Conservation (phyloP, 2,329 filamentous ascomycete species). For the Ophiostoma tasmaniense region DNA sequence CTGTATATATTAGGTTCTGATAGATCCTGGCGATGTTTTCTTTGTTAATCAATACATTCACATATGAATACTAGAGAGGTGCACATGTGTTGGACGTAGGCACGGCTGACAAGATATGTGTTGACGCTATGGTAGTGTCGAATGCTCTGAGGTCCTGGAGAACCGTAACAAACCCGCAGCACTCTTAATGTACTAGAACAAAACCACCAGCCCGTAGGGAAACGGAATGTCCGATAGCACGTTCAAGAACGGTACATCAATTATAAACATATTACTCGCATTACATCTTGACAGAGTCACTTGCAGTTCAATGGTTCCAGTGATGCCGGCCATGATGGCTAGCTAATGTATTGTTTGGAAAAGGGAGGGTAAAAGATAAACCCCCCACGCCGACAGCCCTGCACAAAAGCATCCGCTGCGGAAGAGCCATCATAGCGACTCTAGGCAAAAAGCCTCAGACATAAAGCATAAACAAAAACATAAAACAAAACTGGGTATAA, state of each 20-base stretch:
- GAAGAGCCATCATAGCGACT: background rate
- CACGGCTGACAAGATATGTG: background rate
- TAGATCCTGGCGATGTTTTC: background rate
- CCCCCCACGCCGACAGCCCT: background rate
- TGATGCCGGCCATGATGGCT: background rate
- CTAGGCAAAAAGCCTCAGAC: background rate
- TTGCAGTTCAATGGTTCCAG: background rate
- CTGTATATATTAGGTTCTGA: conserved; percentile 16
- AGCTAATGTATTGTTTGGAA: background rate
- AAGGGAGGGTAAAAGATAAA: background rate
- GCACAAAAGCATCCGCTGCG: background rate
- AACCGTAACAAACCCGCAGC: background rate
- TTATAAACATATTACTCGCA: background rate
- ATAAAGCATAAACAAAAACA: background rate
- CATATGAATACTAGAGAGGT: background rate
- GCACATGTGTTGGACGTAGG: background rate
- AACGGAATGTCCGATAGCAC: background rate
- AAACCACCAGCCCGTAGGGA: no score
- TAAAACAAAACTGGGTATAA: conserved; percentile 1
- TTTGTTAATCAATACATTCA: background rate
- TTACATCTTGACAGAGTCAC: no score
- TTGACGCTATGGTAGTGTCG: background rate
- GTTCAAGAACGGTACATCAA: background rate
- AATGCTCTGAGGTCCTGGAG: no score
- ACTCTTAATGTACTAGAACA: no score